Conservation (phyloP, 768 basidiomycete genomes). For the Boletus sp. region DNA sequence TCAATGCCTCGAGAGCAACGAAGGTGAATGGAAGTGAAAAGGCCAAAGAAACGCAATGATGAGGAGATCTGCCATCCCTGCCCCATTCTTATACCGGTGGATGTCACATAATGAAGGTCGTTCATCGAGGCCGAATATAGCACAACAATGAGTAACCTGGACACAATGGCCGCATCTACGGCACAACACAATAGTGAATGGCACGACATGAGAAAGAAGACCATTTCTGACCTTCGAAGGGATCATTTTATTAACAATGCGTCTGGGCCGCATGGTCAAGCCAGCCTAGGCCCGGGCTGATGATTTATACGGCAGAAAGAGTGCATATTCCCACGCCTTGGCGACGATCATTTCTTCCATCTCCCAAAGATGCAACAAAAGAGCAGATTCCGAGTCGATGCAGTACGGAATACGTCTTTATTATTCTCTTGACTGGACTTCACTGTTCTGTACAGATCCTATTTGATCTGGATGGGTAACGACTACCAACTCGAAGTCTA, state of each 20-base stretch:
- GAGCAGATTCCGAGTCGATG: conserved; percentile 44
- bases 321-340: not conserved
- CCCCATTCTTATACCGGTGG: conserved; percentile 18
- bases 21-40: conserved; percentile 5
- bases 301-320: not conserved
- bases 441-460: conserved; percentile 45
- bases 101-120: not conserved
- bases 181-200: conserved; percentile 18
- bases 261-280: not conserved
- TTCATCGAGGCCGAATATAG: not conserved
- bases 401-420: conserved; percentile 38
- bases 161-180: conserved; percentile 8
- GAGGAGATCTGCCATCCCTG: not conserved
- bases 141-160: conserved; percentile 13
- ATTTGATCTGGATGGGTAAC: conserved; percentile 71
- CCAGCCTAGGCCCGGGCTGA: not conserved
- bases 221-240: not conserved
- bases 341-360: not conserved
- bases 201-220: not conserved
- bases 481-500: not conserved
- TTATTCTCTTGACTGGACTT: not conserved
- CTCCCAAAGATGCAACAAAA: conserved; percentile 15
- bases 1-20: conserved; percentile 23
- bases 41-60: not conserved
- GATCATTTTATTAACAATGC: not conserved